phyloP scores from a whole-genome alignment of 129 eudicot genomes.

The Helichrysum umbraculigerum region DNA sequence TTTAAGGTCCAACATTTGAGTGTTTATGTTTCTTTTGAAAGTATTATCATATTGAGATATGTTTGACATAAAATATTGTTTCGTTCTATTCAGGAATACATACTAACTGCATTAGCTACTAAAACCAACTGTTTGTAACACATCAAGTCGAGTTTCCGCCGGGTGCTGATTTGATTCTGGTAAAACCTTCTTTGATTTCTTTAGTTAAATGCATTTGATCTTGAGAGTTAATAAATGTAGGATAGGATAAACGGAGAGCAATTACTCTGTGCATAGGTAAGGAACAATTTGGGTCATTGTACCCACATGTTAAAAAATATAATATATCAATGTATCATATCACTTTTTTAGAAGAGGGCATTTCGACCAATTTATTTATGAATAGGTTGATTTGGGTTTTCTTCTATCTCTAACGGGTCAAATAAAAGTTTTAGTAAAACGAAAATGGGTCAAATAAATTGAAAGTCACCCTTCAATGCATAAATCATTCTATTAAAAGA shows the following conservation, averaged over 20 bases:
- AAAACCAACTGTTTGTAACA: conserved; percentile 88
- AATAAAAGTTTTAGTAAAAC: neutral
- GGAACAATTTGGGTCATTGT: neutral
- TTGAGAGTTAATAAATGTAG: conserved; percentile 16
- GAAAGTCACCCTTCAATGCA: neutral
- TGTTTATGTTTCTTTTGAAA: neutral
- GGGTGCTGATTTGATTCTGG: conserved; percentile 89
- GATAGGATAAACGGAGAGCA: neutral
- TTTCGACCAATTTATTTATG: neutral
- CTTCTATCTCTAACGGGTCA: neutral
- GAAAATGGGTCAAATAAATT: neutral
- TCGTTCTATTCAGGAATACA: conserved; percentile 73
- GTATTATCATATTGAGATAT: neutral
- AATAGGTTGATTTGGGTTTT: neutral
- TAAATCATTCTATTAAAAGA: neutral
- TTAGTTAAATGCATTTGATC: neutral
- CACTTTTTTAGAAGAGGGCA: neutral
- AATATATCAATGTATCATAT: neutral
- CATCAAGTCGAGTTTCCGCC: conserved; percentile 94
- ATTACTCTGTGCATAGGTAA: neutral
- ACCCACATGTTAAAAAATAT: neutral
- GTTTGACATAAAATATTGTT: conserved; percentile 20
- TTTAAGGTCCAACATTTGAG: conserved; percentile 51
- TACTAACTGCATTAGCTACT: conserved; percentile 80
- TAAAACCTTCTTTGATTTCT: conserved; percentile 25